Evolutionary conservation across 345 rosid species (phyloP).

Genomic region (Sapria himalayana): DNA sequence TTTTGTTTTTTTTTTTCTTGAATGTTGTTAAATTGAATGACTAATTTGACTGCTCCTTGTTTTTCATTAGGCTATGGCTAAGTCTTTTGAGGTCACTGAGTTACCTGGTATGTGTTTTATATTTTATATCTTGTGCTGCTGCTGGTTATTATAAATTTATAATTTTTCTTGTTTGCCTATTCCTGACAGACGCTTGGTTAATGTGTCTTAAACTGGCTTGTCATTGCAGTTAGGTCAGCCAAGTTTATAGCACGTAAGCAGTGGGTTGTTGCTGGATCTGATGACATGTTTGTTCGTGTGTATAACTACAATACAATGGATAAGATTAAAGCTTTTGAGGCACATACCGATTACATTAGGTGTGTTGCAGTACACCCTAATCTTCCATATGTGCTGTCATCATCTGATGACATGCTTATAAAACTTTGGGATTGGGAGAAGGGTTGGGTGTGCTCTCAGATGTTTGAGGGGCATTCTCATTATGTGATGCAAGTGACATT

Average conservation of each 20-base stretch:
- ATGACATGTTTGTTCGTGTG: conserved; percentile 77
- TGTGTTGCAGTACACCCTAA: conserved; percentile 89
- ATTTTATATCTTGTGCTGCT: not conserved
- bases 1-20: too few relatives aligned
- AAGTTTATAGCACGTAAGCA: conserved; percentile 71
- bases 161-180: too few relatives aligned
- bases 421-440: conserved; percentile 99
- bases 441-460: conserved; percentile 80
- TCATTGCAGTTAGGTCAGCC: conserved; percentile 78
- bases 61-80: conserved; percentile 42
- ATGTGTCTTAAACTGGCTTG: too few relatives aligned
- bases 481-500: conserved; percentile 97
- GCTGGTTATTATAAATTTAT: too few relatives aligned
- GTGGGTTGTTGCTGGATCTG: conserved; percentile 96
- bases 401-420: conserved; percentile 97
- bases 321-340: conserved; percentile 82
- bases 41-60: conserved; percentile 10
- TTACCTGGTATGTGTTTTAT: conserved; percentile 67
- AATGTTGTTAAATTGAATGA: not conserved
- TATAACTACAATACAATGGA: conserved; percentile 88
- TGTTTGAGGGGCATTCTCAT: conserved; percentile 98
- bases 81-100: conserved; percentile 74
- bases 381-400: conserved; percentile 72
- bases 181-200: too few relatives aligned
- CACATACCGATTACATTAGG: conserved; percentile 90